Percentiles rank a stretch among this genome's conserved stretches.
phyloP scores from a whole-genome alignment of 768 basidiomycete species.

The Mycena filopes region DNA sequence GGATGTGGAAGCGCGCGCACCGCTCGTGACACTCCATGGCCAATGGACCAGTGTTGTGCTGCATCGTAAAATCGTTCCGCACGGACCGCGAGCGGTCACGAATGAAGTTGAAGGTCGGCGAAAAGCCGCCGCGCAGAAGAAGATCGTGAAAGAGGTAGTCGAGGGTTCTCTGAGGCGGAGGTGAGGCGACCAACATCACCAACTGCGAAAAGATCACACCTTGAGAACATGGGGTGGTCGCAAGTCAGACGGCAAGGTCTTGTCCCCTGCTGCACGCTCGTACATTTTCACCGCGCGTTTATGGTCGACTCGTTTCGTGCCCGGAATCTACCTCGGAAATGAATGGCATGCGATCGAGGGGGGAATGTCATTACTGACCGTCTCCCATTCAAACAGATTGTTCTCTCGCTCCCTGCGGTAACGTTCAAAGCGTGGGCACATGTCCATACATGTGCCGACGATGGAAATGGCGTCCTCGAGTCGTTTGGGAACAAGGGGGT shows the following conservation, averaged over 20 bases:
- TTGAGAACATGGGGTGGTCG: slow-evolving; percentile 88
- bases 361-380: slow-evolving; percentile 70
- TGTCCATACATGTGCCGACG: slow-evolving; percentile 90
- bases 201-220: slow-evolving; percentile 49
- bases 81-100: slow-evolving; percentile 92
- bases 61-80: slow-evolving; percentile 94
- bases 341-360: slow-evolving; percentile 37
- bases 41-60: slow-evolving; percentile 77
- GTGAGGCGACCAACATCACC: slow-evolving; percentile 17
- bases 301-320: slow-evolving; percentile 88
- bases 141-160: slow-evolving; percentile 94
- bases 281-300: slow-evolving; percentile 93
- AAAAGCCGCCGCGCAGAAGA: slow-evolving; percentile 74
- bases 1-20: slow-evolving; percentile 93
- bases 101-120: slow-evolving; percentile 81
- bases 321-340: slow-evolving; percentile 70
- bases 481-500: slow-evolving; percentile 80
- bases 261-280: slow-evolving; percentile 94
- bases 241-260: slow-evolving; percentile 90
- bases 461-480: slow-evolving; percentile 94
- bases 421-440: slow-evolving; percentile 95
- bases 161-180: slow-evolving; percentile 71
- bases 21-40: slow-evolving; percentile 94
- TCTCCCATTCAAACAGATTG: slow-evolving; percentile 88
- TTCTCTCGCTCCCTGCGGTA: slow-evolving; percentile 92